These are phyloP conservation scores for Acarospora socialis DNA, from an alignment of 2,329 filamentous ascomycete species.

Conservation along the genomic window DNA sequence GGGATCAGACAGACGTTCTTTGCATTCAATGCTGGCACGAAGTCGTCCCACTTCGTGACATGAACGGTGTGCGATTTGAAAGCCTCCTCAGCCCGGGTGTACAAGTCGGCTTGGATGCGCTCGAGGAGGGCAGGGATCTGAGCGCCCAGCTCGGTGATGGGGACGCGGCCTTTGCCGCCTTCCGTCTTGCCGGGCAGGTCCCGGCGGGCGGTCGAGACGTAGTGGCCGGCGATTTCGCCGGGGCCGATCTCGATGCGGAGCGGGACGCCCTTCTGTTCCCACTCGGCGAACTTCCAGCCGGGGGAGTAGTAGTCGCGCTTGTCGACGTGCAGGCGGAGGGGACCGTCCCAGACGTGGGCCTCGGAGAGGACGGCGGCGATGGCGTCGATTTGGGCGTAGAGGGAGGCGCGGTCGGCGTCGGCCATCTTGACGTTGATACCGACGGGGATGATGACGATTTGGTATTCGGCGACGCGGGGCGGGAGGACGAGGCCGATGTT, in stretches of 20 bases:
- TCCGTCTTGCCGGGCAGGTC: constrained; percentile 47
- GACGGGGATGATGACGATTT: constrained; percentile 79
- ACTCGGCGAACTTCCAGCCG: constrained; percentile 98
- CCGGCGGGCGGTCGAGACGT: constrained; percentile 73
- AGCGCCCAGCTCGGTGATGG: constrained; percentile 57
- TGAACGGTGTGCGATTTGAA: constrained; percentile 71
- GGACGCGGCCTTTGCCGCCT: constrained; percentile 65
- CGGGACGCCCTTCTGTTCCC: constrained; percentile 92
- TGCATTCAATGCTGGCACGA: constrained; percentile 74
- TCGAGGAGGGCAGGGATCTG: constrained; percentile 72
- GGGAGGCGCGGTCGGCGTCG: constrained; percentile 61
- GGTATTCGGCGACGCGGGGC: constrained; percentile 73
- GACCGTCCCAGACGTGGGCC: constrained; percentile 57
- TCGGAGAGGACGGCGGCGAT: constrained; percentile 56
- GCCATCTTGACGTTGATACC: constrained; percentile 81
- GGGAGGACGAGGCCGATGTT: constrained; percentile 90
- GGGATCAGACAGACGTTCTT: constrained; percentile 92
- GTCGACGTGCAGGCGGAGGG: constrained; percentile 71
- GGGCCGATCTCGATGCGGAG: constrained; percentile 91
- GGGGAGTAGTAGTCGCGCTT: constrained; percentile 81
- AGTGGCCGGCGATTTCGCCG: constrained; percentile 75
- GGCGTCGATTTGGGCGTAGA: constrained; percentile 60
- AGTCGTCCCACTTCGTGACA: constrained; percentile 78
- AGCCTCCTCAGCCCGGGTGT: constrained; percentile 56
- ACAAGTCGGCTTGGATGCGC: constrained; percentile 76